Conservation (phyloP, 345 rosid genomes). For the Citrus reticulata region DNA sequence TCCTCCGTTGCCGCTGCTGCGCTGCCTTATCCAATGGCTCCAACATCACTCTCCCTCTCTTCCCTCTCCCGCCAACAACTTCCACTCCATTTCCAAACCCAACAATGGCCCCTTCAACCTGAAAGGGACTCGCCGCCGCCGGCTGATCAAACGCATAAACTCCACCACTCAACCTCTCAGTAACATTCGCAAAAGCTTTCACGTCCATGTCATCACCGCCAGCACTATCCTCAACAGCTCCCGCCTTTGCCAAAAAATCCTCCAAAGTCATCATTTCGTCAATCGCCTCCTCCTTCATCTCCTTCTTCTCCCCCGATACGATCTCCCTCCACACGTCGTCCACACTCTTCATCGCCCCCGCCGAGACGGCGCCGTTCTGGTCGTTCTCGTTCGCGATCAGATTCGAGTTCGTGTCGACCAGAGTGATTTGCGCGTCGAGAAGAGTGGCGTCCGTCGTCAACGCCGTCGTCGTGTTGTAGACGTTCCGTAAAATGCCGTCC, state of each 20-base stretch:
- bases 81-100: conserved; percentile 51
- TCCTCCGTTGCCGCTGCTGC: conserved; percentile 91
- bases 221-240: conserved; percentile 38
- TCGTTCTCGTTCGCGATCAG: conserved; percentile 4
- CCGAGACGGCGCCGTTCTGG: conserved; percentile 11
- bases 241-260: conserved; percentile 78
- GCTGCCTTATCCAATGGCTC: conserved; percentile 84
- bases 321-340: conserved; percentile 94
- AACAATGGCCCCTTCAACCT: conserved; percentile 48
- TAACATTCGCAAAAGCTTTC: conserved; percentile 10
- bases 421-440: conserved; percentile 34
- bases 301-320: conserved; percentile 56
- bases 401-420: conserved; percentile 27
- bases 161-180: conserved; percentile 48
- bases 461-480: conserved; percentile 24
- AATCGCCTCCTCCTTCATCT: conserved; percentile 65
- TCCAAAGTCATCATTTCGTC: conserved; percentile 91
- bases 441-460: conserved; percentile 40
- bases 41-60: conserved; percentile 63
- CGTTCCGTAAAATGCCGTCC: conserved; percentile 40
- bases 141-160: conserved; percentile 48
- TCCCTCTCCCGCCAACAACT: conserved; percentile 43
- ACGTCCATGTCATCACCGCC: conserved; percentile 28
- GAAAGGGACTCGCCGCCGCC: conserved; percentile 38
- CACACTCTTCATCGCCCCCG: conserved; percentile 32